These are phyloP conservation scores for Atkinsonella texensis DNA, from an alignment of 2,329 filamentous ascomycete genomes.

Conservation along the genomic window DNA sequence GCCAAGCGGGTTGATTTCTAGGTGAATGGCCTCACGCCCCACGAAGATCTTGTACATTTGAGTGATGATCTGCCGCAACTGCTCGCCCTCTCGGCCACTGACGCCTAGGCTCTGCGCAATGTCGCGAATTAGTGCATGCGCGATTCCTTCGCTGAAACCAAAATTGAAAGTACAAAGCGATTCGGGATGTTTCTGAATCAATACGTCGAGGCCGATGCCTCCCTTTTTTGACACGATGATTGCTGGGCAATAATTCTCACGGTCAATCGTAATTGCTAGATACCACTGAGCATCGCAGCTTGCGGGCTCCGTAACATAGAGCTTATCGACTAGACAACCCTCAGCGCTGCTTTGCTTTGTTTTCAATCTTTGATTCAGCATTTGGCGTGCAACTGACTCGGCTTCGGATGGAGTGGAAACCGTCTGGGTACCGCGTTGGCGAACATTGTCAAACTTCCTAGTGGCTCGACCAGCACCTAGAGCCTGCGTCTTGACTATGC, in stretches of 20 bases:
- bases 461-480: conserved; percentile 9
- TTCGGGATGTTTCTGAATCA: conserved; percentile 2
- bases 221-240: conserved; percentile 23
- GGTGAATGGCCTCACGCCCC: conserved; percentile 32
- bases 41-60: conserved; percentile 26
- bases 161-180: conserved; percentile 14
- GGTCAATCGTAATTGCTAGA: conserved; percentile 29
- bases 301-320: conserved; percentile 25
- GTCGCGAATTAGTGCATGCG: conserved; percentile 12
- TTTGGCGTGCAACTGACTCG: conserved; percentile 10
- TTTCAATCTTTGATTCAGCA: conserved; percentile 8
- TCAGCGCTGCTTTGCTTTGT: conserved; percentile 1
- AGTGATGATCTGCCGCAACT: conserved; percentile 12
- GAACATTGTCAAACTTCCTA: conserved; percentile 7
- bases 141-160: conserved; percentile 16
- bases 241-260: conserved; percentile 25
- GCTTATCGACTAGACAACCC: conserved; percentile 13
- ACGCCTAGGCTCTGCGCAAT: conserved; percentile 3
- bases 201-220: conserved; percentile 9
- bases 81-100: background rate
- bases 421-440: conserved; percentile 5
- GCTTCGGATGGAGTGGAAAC: conserved; percentile 10
- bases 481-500: conserved; percentile 17
- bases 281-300: conserved; percentile 24
- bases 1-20: conserved; percentile 30